phyloP scores from a whole-genome alignment of 2,329 filamentous ascomycete species.

The Endothia cerciana region DNA sequence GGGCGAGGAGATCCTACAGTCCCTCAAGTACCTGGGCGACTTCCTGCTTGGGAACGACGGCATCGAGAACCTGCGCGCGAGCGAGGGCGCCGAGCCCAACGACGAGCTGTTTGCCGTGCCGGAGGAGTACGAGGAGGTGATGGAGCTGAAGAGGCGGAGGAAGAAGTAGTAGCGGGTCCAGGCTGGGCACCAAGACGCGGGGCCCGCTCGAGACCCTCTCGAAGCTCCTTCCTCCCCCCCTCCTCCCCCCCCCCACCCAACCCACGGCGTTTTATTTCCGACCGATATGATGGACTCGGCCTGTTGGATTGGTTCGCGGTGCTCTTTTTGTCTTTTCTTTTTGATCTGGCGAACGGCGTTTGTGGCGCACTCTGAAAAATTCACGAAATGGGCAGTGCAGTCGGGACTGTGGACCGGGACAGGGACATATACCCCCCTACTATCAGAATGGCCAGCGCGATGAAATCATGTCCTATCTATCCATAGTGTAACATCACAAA shows the following conservation, averaged over 20 bases:
- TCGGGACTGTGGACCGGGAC: too few species aligned
- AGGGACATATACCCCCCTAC: neutral
- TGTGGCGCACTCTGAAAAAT: too few species aligned
- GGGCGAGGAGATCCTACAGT: conserved; percentile 83
- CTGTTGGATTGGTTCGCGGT: too few species aligned
- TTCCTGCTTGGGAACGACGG: conserved; percentile 75
- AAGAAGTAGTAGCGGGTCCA: conserved; percentile 15
- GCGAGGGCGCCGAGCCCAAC: conserved; percentile 33
- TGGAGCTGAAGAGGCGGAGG: conserved; percentile 28
- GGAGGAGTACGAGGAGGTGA: conserved; percentile 18
- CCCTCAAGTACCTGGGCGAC: conserved; percentile 81
- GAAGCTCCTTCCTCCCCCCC: too few species aligned
- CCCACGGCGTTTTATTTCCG: neutral
- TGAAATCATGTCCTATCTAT: neutral
- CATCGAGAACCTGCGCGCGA: conserved; percentile 51
- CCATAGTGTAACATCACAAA: neutral
- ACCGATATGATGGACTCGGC: neutral
- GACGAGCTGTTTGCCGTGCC: conserved; percentile 24
- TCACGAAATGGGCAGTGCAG: too few species aligned
- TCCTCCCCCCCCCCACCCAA: too few species aligned
- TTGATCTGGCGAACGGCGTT: neutral
- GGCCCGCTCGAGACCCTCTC: too few species aligned
- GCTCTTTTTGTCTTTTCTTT: neutral
- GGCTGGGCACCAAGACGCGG: neutral
- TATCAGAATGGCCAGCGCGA: conserved; percentile 1